A percentile compares a stretch with the other conserved stretches of the same genome.
Evolutionary conservation across 2,329 filamentous ascomycete species (phyloP).

Genomic region (Chaetomiaceae sp.): DNA sequence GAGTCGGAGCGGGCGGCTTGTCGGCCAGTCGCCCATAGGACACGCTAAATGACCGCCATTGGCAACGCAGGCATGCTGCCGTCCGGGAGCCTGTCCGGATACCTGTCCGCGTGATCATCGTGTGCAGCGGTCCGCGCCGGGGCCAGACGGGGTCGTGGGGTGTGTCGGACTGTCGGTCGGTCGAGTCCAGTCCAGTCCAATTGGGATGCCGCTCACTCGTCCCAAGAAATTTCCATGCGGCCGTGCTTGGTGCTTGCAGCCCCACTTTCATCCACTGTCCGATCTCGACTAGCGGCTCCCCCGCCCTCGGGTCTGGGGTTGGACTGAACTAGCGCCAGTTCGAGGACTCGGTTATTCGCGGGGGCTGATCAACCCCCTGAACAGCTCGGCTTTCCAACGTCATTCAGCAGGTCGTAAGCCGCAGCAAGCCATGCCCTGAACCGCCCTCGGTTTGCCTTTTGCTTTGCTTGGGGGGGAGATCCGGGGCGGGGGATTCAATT

Average conservation of each 20-base stretch:
- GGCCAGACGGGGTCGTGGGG: no score
- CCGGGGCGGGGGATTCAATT: constrained; percentile 12
- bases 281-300: constrained; percentile 5
- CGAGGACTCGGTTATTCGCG: constrained; percentile 27
- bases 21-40: constrained; percentile 35
- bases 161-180: not conserved
- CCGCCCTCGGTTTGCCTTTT: not conserved
- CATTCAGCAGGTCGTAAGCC: constrained; percentile 26
- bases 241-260: not conserved
- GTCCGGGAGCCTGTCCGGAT: constrained; percentile 15
- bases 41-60: constrained; percentile 46
- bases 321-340: constrained; percentile 1
- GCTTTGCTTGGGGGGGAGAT: no score
- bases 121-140: constrained; percentile 5
- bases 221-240: constrained; percentile 25
- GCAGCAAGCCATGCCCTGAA: constrained; percentile 24
- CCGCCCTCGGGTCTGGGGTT: constrained; percentile 9
- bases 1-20: constrained; percentile 18
- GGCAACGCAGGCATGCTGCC: constrained; percentile 45
- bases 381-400: constrained; percentile 25
- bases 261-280: constrained; percentile 17
- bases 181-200: no score
- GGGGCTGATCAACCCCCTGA: constrained; percentile 13
- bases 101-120: constrained; percentile 22
- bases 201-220: not conserved